Evolutionary conservation across 2,329 filamentous ascomycete genomes (phyloP), one percentile per base, ranked within the genome.

Genomic region (Hymenoscyphus fraxineus): DNA sequence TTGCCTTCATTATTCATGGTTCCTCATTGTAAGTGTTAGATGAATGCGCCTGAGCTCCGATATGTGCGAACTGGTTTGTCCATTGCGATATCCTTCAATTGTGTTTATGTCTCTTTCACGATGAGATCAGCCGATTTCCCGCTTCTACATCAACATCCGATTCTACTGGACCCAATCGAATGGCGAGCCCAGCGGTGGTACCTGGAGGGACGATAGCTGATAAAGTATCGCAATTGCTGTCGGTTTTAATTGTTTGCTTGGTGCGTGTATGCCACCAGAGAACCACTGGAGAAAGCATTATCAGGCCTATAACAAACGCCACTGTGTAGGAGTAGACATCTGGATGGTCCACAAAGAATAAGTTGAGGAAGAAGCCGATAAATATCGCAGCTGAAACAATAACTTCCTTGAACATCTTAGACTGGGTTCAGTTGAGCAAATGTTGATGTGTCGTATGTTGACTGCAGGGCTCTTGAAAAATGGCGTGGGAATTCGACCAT

Each of bases 361-460:
- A 59, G 32, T 71, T 71, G 58, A 67, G 44, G 12, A 67, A 51
- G 39, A 71, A 70, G 2, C 68, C 66, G 15, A 68, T 47, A 31
- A 71, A 65, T 12, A 71, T 69, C 7, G 70, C 70, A 35, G 65
- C 61, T 15, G 68, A 69, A 9, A 71, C 58, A 15, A 71, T 62
- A 16, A 69, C 60, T 57, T 71, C 70, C 66, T 69, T 68, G 54
- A 69, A 70, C 47, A 54, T 54, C 22, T 54, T 22, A 54, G 19
- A 27, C 10, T 22, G 6, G 22, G 44, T 10, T 51, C 44, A 51
- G 44, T 5, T 19, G 9, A 54, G 19, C 44, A 22, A 19, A 47
- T 3, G 10, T 2, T 44, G 6, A 2, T 19, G 44, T n/a, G n/a
- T 22, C 22, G n/a, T 54, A 27, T 10, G 13, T 10, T 10, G 47